These are phyloP conservation scores for Xylariaceae sp. DNA, from an alignment of 2,329 filamentous ascomycete species.

Conservation along the genomic window DNA sequence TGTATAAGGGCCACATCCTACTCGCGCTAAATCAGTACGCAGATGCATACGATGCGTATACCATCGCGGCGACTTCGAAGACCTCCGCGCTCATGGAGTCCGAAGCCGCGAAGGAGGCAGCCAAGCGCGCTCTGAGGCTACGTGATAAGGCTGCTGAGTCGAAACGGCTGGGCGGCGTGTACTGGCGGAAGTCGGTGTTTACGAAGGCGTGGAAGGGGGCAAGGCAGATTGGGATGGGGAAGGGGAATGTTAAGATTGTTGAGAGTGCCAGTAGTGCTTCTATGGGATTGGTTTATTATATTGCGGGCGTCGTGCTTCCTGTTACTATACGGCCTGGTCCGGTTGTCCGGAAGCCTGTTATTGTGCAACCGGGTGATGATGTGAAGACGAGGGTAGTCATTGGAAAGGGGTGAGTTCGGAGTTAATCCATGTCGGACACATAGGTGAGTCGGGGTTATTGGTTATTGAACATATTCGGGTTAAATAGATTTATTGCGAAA, in stretches of 20 bases:
- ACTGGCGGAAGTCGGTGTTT: not conserved
- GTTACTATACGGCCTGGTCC: not conserved
- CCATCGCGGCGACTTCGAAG: conserved; percentile 4
- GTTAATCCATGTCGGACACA: too few relatives aligned
- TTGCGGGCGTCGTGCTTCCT: not conserved
- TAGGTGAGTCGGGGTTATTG: too few relatives aligned
- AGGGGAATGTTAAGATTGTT: too few relatives aligned
- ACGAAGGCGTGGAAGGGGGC: too few relatives aligned
- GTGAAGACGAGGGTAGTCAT: too few relatives aligned
- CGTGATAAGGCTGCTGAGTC: not conserved
- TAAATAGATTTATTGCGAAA: too few relatives aligned
- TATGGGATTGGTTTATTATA: not conserved
- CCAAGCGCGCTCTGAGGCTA: not conserved
- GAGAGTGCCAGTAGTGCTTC: too few relatives aligned
- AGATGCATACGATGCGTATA: conserved; percentile 17
- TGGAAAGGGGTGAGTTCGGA: too few relatives aligned
- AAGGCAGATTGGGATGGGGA: not conserved
- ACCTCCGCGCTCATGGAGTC: conserved; percentile 3
- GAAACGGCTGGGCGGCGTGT: not conserved
- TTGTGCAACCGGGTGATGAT: too few relatives aligned
- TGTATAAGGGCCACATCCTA: conserved; percentile 19
- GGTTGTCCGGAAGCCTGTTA: not conserved
- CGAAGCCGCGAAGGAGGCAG: conserved; percentile 6
- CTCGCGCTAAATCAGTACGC: conserved; percentile 8
- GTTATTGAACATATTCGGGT: too few relatives aligned